phyloP scores from a whole-genome alignment of 345 rosid species.

The Zanthoxylum bungeanum region DNA sequence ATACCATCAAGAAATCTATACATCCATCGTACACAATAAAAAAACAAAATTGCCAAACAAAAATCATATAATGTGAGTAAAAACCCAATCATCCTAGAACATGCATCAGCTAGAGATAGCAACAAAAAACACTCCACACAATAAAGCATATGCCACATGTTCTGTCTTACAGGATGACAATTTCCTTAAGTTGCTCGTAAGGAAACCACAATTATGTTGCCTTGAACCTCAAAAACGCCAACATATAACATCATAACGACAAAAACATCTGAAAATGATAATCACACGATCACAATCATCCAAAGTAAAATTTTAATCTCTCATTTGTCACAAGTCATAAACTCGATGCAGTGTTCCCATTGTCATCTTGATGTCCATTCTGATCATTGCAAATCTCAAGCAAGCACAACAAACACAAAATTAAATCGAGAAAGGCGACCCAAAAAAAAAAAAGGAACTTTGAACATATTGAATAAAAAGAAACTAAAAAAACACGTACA shows the following conservation, averaged over 20 bases:
- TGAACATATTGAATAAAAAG: too few relatives aligned
- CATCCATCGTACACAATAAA: background rate
- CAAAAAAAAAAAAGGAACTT: too few relatives aligned
- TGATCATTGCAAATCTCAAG: background rate
- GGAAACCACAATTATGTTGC: background rate
- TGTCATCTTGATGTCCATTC: background rate
- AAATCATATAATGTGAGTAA: background rate
- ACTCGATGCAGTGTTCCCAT: background rate
- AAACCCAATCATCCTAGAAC: background rate
- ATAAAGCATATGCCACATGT: background rate
- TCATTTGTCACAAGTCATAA: background rate
- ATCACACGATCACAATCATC: background rate
- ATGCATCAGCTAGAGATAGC: background rate
- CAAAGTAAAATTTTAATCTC: background rate
- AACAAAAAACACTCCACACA: background rate
- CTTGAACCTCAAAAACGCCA: background rate
- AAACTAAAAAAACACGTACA: constrained; percentile 39
- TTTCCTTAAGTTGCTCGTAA: too few relatives aligned
- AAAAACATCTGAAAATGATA: background rate
- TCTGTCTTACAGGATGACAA: background rate
- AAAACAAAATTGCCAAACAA: background rate
- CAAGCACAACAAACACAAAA: background rate
- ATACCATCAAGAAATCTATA: background rate
- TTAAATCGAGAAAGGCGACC: too few relatives aligned
- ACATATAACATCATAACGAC: background rate